Percentiles rank a stretch among this genome's conserved stretches.
Conservation (phyloP, 805 yeast genomes). For the Yamadazyma olivae region DNA sequence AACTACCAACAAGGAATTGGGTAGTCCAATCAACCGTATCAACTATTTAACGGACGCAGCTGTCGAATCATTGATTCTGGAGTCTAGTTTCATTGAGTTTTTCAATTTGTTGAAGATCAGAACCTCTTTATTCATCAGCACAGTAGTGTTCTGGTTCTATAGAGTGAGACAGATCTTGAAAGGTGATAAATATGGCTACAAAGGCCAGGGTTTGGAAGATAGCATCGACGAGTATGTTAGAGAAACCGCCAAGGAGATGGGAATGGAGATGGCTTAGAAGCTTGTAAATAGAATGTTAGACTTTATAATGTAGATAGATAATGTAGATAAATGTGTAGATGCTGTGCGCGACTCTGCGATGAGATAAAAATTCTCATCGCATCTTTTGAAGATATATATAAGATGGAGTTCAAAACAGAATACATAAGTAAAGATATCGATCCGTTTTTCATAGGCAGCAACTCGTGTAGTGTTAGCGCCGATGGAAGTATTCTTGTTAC, state of each 20-base stretch:
- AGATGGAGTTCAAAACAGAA: slow-evolving; percentile 26
- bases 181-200: slow-evolving; percentile 31
- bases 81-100: slow-evolving; percentile 8
- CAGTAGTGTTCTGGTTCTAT: slow-evolving; percentile 28
- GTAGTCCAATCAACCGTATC: slow-evolving; percentile 73
- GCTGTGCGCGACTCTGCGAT: no score
- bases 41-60: slow-evolving; percentile 62
- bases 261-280: slow-evolving; percentile 25
- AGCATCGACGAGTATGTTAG: slow-evolving; percentile 41
- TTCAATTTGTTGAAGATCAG: slow-evolving; percentile 16
- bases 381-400: no score
- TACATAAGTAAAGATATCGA: slow-evolving; percentile 51
- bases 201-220: slow-evolving; percentile 42
- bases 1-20: slow-evolving; percentile 59
- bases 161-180: slow-evolving; percentile 30
- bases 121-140: slow-evolving; percentile 23
- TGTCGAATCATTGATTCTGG: slow-evolving; percentile 19
- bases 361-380: no score
- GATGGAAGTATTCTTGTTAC: slow-evolving; percentile 72
- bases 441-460: slow-evolving; percentile 87
- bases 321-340: no score
- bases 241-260: slow-evolving; percentile 41
- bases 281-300: no score
- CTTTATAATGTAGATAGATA: no score
- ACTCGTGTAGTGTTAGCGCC: slow-evolving; percentile 64